These are phyloP conservation scores for Endoconidiophora polonica DNA, from an alignment of 2,329 filamentous ascomycete genomes.

Conservation along the genomic window DNA sequence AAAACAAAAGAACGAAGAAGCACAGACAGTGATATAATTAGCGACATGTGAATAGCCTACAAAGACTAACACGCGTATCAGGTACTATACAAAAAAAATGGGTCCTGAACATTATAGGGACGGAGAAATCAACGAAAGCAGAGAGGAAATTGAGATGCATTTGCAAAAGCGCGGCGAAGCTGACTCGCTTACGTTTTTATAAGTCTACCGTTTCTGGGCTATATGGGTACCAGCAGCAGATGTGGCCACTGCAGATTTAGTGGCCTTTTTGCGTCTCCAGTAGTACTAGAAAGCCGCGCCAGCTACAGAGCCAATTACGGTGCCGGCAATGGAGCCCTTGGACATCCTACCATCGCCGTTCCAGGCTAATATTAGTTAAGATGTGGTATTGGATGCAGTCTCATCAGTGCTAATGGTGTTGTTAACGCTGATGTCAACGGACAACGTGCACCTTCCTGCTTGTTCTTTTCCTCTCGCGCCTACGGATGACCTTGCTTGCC, in stretches of 20 bases:
- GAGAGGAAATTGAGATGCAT: not conserved
- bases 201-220: slow-evolving; percentile 10
- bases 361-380: not conserved
- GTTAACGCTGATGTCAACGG: slow-evolving; percentile 12
- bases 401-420: slow-evolving; percentile 14
- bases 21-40: no score
- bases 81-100: not conserved
- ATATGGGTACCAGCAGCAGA: not conserved
- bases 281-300: slow-evolving; percentile 43
- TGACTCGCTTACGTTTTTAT: slow-evolving; percentile 2
- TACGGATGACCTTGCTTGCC: no score
- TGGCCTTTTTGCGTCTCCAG: slow-evolving; percentile 18
- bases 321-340: slow-evolving; percentile 56
- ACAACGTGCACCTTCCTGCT: no score
- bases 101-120: not conserved
- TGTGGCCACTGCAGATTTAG: not conserved
- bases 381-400: slow-evolving; percentile 15
- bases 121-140: not conserved
- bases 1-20: not conserved
- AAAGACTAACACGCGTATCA: not conserved
- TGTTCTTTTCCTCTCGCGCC: no score
- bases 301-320: slow-evolving; percentile 52
- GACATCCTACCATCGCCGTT: slow-evolving; percentile 28
- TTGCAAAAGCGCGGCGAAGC: slow-evolving; percentile 7
- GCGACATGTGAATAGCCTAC: no score